phyloP scores from a whole-genome alignment of 306 rosid species.

The Vigna unguiculata region DNA sequence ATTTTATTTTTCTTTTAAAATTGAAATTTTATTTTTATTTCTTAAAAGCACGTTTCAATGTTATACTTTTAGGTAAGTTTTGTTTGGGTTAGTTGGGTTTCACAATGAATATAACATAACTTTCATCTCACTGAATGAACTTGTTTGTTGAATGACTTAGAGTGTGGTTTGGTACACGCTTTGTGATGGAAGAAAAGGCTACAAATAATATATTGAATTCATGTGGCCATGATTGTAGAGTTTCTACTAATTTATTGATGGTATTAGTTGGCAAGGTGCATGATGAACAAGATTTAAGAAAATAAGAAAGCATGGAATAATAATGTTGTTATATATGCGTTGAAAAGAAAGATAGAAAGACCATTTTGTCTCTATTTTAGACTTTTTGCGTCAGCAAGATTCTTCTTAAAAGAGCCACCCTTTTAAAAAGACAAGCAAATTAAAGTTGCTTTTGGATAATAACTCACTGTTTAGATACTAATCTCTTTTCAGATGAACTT shows the following conservation, averaged over 20 bases:
- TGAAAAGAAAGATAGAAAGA: conserved; percentile 26
- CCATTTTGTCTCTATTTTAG: conserved; percentile 40
- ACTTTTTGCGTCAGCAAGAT: conserved; percentile 41
- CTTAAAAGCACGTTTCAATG: too few species aligned
- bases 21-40: too few species aligned
- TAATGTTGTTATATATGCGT: not conserved
- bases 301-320: conserved; percentile 6
- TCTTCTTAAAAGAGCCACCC: conserved; percentile 40
- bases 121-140: not conserved
- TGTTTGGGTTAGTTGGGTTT: too few species aligned
- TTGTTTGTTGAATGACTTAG: not conserved
- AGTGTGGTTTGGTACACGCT: not conserved
- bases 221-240: not conserved
- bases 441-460: conserved; percentile 39
- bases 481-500: conserved; percentile 33
- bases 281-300: not conserved
- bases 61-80: too few species aligned
- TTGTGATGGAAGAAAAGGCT: not conserved
- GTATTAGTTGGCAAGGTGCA: conserved; percentile 27
- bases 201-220: not conserved
- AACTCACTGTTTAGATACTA: conserved; percentile 20
- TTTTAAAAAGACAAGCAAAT: conserved; percentile 35
- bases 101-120: too few species aligned
- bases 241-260: not conserved
- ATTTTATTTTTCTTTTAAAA: too few species aligned